A percentile compares a stretch with the other conserved stretches of the same genome.
Evolutionary conservation across 2,329 filamentous ascomycete genomes (phyloP).

Genomic region (Sporothrix pallida): DNA sequence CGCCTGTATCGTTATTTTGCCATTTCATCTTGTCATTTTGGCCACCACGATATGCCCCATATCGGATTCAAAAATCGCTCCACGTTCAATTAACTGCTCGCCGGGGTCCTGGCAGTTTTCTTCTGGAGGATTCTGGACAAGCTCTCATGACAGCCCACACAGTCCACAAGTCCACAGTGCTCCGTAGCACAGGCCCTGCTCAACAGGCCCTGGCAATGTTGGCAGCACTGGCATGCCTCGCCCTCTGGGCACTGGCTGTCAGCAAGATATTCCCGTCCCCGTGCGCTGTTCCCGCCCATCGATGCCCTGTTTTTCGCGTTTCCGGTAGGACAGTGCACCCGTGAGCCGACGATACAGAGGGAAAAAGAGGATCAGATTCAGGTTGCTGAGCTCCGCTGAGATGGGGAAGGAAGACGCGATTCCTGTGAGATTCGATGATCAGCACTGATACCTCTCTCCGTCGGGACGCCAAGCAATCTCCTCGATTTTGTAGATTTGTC

Average conservation of each 20-base stretch:
- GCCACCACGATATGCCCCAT: background rate
- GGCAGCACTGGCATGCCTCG: background rate
- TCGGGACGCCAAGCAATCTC: conserved; percentile 9
- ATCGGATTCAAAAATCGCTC: background rate
- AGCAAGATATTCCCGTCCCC: conserved; percentile 6
- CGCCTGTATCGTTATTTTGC: background rate
- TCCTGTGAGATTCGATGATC: conserved; percentile 11
- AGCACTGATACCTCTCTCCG: background rate
- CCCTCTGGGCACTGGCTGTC: background rate
- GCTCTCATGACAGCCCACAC: background rate
- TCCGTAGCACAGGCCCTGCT: background rate
- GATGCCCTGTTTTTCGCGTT: background rate
- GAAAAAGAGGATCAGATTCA: background rate
- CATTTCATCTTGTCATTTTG: background rate
- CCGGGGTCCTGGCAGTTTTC: background rate
- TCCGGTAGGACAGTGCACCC: background rate
- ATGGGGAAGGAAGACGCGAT: conserved; percentile 1
- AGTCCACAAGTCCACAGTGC: background rate
- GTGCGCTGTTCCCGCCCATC: conserved; percentile 2
- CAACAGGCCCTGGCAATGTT: too few species aligned
- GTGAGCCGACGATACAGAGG: background rate
- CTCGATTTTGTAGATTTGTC: too few species aligned
- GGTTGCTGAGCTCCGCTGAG: conserved; percentile 17
- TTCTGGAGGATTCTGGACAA: background rate
- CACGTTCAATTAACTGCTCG: background rate